These are phyloP conservation scores for Lichtheimia corymbifera DNA, from an alignment of 371 early-diverging fungal species.

Conservation along the genomic window DNA sequence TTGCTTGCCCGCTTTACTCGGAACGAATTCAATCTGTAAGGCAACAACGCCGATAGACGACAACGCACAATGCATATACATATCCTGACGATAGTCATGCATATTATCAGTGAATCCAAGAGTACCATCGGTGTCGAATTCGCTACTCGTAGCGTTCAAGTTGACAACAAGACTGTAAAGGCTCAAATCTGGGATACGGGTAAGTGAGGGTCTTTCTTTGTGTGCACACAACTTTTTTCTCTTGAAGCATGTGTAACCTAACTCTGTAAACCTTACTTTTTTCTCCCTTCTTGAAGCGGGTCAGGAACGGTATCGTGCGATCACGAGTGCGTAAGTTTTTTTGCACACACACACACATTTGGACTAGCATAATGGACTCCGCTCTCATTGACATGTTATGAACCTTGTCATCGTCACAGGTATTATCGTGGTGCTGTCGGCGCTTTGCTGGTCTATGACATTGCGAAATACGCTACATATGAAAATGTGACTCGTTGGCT, in stretches of 20 bases:
- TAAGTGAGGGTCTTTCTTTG: slow-evolving; percentile 23
- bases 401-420: slow-evolving; percentile 28
- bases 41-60: too few relatives aligned
- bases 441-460: slow-evolving; percentile 98
- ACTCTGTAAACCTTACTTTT: slow-evolving; percentile 2
- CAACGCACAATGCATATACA: too few relatives aligned
- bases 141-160: slow-evolving; percentile 96
- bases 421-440: slow-evolving; percentile 99
- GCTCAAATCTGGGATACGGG: slow-evolving; percentile 99
- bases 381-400: too few relatives aligned
- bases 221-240: neutral
- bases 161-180: slow-evolving; percentile 97
- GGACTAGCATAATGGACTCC: too few relatives aligned
- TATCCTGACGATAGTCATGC: too few relatives aligned
- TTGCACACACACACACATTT: too few relatives aligned
- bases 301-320: slow-evolving; percentile 89
- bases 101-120: slow-evolving; percentile 74
- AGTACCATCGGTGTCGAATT: slow-evolving; percentile 99
- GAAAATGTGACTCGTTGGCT: slow-evolving; percentile 98
- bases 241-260: too few relatives aligned
- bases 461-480: slow-evolving; percentile 94
- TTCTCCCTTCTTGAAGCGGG: slow-evolving; percentile 59
- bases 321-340: slow-evolving; percentile 79
- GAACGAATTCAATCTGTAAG: slow-evolving; percentile 89
- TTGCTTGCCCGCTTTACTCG: slow-evolving; percentile 97